phyloP scores from a whole-genome alignment of 2,329 filamentous ascomycete genomes.

The Camillea tinctor region DNA sequence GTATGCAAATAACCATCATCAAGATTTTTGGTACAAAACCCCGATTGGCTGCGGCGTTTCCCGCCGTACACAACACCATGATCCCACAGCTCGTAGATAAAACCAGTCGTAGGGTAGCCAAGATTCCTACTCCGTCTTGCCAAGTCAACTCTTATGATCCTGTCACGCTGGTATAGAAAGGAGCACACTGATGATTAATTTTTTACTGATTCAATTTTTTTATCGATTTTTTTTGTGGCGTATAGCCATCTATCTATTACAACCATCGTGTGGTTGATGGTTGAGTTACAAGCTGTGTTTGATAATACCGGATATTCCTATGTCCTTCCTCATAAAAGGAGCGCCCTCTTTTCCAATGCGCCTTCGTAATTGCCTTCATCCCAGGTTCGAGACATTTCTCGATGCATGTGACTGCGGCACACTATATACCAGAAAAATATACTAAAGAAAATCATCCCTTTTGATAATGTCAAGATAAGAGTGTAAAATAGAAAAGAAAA shows the following conservation, averaged over 20 bases:
- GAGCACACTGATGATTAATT: not conserved
- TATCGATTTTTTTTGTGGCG: slow-evolving; percentile 5
- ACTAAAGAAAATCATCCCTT: not conserved
- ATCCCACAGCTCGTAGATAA: no score
- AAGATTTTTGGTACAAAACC: no score
- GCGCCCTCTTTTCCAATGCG: slow-evolving; percentile 13
- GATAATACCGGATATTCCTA: slow-evolving; percentile 2
- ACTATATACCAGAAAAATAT: not conserved
- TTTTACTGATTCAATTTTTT: not conserved
- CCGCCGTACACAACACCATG: no score
- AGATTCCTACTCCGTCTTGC: no score
- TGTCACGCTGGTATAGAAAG: not conserved
- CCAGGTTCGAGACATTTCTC: not conserved
- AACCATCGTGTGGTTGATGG: slow-evolving; percentile 3
- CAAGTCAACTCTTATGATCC: not conserved
- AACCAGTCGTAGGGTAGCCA: no score
- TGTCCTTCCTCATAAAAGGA: slow-evolving; percentile 16
- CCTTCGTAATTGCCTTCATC: slow-evolving; percentile 11
- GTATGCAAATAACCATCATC: no score
- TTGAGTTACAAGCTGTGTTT: not conserved
- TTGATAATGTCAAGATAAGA: not conserved
- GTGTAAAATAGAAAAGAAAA: not conserved
- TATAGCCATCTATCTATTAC: slow-evolving; percentile 15
- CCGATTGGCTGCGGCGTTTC: no score
- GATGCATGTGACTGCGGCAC: not conserved